A percentile compares a stretch with the other conserved stretches of the same genome.
Evolutionary conservation across 768 basidiomycete species (phyloP).

Genomic region (Auricularia heimuer): DNA sequence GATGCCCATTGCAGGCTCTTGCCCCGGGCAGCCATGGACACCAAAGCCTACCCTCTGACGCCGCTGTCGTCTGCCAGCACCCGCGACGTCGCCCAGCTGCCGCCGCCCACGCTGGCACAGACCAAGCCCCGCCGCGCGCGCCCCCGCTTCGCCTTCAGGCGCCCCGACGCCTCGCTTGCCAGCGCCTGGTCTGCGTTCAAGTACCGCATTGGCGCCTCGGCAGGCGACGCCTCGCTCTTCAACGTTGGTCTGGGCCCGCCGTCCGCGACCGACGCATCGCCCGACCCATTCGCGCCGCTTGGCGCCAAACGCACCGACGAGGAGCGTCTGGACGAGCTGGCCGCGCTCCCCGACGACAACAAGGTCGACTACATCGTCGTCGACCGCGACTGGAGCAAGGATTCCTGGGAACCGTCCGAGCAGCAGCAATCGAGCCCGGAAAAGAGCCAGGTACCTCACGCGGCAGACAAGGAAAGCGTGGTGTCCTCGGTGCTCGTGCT

Average conservation of each 20-base stretch:
- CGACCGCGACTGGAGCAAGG: slow-evolving; percentile 5
- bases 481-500: not conserved
- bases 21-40: too few species aligned
- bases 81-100: not conserved
- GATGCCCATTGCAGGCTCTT: too few species aligned
- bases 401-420: slow-evolving; percentile 4
- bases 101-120: not conserved
- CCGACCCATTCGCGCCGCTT: not conserved
- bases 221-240: not conserved
- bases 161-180: not conserved
- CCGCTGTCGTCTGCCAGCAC: too few species aligned
- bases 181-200: not conserved
- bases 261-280: not conserved
- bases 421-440: slow-evolving; percentile 4
- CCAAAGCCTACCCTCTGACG: too few species aligned
- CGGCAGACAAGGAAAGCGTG: not conserved
- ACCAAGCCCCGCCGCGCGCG: not conserved
- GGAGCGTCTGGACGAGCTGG: not conserved
- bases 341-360: slow-evolving; percentile 6
- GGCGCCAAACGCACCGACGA: not conserved
- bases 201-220: not conserved
- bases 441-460: slow-evolving; percentile 4
- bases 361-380: slow-evolving; percentile 12
- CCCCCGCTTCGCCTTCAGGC: not conserved
- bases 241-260: not conserved